These are phyloP conservation scores for Aurinia saxatilis DNA, from an alignment of 345 rosid species.

Conservation along the genomic window DNA sequence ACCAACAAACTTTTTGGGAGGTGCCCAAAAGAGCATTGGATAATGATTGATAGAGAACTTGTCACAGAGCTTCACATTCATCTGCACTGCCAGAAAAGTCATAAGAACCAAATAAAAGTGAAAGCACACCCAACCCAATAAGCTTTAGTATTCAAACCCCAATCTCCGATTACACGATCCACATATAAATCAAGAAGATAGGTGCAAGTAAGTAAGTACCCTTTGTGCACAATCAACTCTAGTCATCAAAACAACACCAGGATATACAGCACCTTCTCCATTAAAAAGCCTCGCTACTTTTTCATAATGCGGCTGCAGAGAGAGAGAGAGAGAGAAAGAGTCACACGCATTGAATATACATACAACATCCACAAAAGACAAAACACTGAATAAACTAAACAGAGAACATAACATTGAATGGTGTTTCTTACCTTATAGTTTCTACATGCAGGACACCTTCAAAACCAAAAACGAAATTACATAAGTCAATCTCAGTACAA, in stretches of 20 bases:
- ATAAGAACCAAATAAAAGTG: conserved; percentile 11
- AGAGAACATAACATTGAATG: conserved; percentile 1
- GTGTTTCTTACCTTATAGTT: conserved; percentile 71
- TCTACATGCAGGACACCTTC: conserved; percentile 99
- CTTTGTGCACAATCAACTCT: conserved; percentile 89
- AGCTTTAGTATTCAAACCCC: background rate
- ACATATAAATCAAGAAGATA: background rate
- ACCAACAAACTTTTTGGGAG: conserved; percentile 55
- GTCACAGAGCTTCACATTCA: conserved; percentile 79
- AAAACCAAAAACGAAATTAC: conserved; percentile 11
- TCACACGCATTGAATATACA: conserved; percentile 21
- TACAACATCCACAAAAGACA: conserved; percentile 5
- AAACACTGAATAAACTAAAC: background rate
- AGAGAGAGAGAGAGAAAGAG: too few species aligned
- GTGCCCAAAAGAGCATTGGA: conserved; percentile 93
- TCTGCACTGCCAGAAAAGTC: conserved; percentile 80
- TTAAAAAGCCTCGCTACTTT: conserved; percentile 92
- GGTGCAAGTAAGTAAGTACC: conserved; percentile 35
- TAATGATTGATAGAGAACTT: conserved; percentile 74
- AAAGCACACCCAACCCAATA: background rate
- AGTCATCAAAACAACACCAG: conserved; percentile 72
- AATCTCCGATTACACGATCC: background rate
- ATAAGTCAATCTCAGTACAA: conserved; percentile 4
- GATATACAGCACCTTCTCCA: conserved; percentile 80
- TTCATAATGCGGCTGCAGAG: conserved; percentile 84